A percentile compares a stretch with the other conserved stretches of the same genome.
These are phyloP conservation scores for Acidiella bohemica DNA, from an alignment of 495 filamentous ascomycete genomes.

Conservation along the genomic window DNA sequence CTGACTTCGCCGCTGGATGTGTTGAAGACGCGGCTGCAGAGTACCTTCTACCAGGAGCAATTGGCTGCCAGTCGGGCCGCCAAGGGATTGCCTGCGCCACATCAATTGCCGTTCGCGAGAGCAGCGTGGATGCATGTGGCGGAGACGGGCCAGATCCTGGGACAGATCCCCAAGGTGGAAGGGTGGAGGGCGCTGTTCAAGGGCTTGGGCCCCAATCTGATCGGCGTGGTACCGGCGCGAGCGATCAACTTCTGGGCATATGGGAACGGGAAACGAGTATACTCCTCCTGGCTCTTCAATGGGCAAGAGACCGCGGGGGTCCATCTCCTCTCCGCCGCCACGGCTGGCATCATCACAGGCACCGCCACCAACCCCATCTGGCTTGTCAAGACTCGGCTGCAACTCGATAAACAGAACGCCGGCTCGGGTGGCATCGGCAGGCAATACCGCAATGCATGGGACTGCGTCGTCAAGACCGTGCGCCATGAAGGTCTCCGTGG, in stretches of 20 bases:
- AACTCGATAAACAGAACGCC: constrained; percentile 63
- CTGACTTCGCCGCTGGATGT: constrained; percentile 82
- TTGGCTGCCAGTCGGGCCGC: constrained; percentile 35
- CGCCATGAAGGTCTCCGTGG: constrained; percentile 63
- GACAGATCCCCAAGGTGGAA: constrained; percentile 60
- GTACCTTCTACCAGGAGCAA: constrained; percentile 74
- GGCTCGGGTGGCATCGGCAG: constrained; percentile 39
- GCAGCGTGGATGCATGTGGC: constrained; percentile 46
- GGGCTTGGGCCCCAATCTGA: constrained; percentile 73
- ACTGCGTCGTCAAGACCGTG: constrained; percentile 66
- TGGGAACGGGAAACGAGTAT: constrained; percentile 71
- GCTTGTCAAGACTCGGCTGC: constrained; percentile 79
- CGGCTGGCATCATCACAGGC: constrained; percentile 64
- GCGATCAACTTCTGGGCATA: constrained; percentile 84
- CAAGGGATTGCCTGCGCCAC: constrained; percentile 35
- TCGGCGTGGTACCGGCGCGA: constrained; percentile 75
- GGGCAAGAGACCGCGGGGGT: constrained; percentile 55
- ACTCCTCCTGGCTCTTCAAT: constrained; percentile 49
- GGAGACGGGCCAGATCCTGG: constrained; percentile 72
- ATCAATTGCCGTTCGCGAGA: constrained; percentile 34
- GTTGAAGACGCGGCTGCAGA: constrained; percentile 78
- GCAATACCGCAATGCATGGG: constrained; percentile 67
- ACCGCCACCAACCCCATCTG: constrained; percentile 88
- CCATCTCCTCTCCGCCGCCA: constrained; percentile 58
- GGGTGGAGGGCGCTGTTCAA: constrained; percentile 79